Evolutionary conservation across 768 basidiomycete species (phyloP), one percentile per base, ranked within the genome.

Genomic region (Psilocybe cyanescens): DNA sequence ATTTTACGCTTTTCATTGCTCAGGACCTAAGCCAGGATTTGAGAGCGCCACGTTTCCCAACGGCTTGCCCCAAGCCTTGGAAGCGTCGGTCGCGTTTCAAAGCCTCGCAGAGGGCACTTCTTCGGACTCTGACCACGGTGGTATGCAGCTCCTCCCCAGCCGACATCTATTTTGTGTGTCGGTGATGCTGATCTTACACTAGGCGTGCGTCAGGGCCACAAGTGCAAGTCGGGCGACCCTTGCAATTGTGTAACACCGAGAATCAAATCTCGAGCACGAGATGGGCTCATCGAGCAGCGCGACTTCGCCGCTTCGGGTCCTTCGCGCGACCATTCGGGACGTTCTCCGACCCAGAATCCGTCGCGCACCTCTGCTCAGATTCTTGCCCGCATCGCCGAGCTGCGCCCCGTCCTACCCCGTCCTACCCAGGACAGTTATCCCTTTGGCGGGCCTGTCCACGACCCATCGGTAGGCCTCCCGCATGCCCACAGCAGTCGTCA

Each of bases 1-100:
- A 63, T 67, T 66, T 67, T 46, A 50, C 65, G 63, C 59, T 58
- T 67, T 55, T 59, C 61, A 19, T 63, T 59, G 54, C 59, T 58
- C 63, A 89, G 89, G 83, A 68, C 77, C 75, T 66, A 83, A 73
- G 68, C 80, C 63, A 85, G 85, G 78, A 78, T 87, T 70, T 69
- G 83, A 84, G 69, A 77, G 83, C 78, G 89, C 91, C 82, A 82
- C 91, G 80, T 93, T 91, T 79, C 91, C 91, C 63, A 78, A 88
- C 69, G 91, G 91, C 77, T 81, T 93, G 44, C 88, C 89, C 16
- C 80, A 84, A 73, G 83, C 84, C 74, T 80, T 89, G 78, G 87
- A 83, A 81, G 82, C 86, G 80, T 84, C 81, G 81, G 81, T 83
- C 71, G 80, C 81, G 62, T 70, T 75, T 65, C 79, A 78, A 64